Evolutionary conservation across 805 yeast genomes (phyloP).

Genomic region (Ogataea pignaliae): DNA sequence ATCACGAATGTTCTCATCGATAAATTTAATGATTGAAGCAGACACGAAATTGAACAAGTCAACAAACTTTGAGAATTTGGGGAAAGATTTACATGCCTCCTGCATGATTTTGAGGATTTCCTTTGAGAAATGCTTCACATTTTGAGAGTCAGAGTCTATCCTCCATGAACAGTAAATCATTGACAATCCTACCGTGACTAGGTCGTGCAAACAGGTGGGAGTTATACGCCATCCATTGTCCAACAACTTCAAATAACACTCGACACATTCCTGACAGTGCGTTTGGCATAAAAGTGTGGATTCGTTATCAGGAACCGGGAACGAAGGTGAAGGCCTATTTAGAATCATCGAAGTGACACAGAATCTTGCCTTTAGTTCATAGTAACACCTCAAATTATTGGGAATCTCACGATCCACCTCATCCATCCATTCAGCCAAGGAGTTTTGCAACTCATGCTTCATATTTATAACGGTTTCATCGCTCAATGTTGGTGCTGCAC

Average conservation of each 20-base stretch:
- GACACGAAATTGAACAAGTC: slow-evolving; percentile 16
- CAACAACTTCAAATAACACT: slow-evolving; percentile 11
- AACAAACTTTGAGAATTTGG: slow-evolving; percentile 15
- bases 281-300: slow-evolving; percentile 13
- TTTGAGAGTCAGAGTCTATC: slow-evolving; percentile 12
- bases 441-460: slow-evolving; percentile 8
- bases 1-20: neutral
- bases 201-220: slow-evolving; percentile 18
- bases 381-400: slow-evolving; percentile 9
- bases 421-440: slow-evolving; percentile 17
- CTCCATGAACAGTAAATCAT: slow-evolving; percentile 25
- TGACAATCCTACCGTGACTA: slow-evolving; percentile 17
- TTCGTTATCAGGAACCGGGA: slow-evolving; percentile 14
- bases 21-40: neutral
- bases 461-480: slow-evolving; percentile 13
- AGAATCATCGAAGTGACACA: slow-evolving; percentile 17
- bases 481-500: slow-evolving; percentile 14
- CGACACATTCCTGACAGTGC: slow-evolving; percentile 15
- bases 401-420: slow-evolving; percentile 18
- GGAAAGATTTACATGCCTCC: slow-evolving; percentile 12
- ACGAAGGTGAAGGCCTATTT: slow-evolving; percentile 24
- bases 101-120: slow-evolving; percentile 12
- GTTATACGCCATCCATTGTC: slow-evolving; percentile 14
- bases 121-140: slow-evolving; percentile 11
- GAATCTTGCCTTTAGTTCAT: slow-evolving; percentile 18